Evolutionary conservation across 495 filamentous ascomycete genomes (phyloP).

Genomic region (Podospora sp.): DNA sequence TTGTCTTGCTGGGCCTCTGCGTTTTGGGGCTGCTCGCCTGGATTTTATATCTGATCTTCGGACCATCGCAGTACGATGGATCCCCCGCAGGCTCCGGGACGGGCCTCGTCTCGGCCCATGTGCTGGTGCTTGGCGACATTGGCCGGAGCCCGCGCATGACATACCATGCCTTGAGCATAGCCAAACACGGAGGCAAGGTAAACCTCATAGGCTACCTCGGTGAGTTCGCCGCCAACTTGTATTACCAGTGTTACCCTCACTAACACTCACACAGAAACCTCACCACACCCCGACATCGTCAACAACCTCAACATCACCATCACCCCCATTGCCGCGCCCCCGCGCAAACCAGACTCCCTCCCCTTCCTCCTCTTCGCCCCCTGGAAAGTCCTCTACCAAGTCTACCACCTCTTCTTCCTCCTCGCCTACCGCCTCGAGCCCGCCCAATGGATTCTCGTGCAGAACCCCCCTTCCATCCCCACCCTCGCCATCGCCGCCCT

Average conservation of each 20-base stretch:
- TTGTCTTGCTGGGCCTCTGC: constrained; percentile 8
- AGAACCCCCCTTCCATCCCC: constrained; percentile 96
- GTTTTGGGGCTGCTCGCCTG: constrained; percentile 1
- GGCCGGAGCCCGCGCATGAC: constrained; percentile 97
- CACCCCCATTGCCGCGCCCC: constrained; percentile 38
- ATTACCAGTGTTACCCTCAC: not conserved
- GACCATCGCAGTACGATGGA: constrained; percentile 28
- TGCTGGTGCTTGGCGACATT: constrained; percentile 98
- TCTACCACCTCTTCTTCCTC: constrained; percentile 65
- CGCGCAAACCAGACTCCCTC: constrained; percentile 20
- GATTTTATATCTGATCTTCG: constrained; percentile 12
- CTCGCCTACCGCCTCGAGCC: constrained; percentile 74
- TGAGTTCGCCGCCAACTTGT: constrained; percentile 38
- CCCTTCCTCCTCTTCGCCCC: constrained; percentile 77
- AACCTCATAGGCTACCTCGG: constrained; percentile 87
- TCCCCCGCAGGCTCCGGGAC: constrained; percentile 28
- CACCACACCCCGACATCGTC: constrained; percentile 72
- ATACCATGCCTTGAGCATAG: constrained; percentile 94
- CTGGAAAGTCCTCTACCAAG: constrained; percentile 83
- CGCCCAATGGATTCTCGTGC: constrained; percentile 79
- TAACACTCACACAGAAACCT: constrained; percentile 35
- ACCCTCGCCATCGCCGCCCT: constrained; percentile 75
- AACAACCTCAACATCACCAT: constrained; percentile 67
- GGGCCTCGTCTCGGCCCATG: constrained; percentile 59
- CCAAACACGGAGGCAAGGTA: constrained; percentile 76